Evolutionary conservation across 345 rosid genomes (phyloP).

Genomic region (Citrus inodora): DNA sequence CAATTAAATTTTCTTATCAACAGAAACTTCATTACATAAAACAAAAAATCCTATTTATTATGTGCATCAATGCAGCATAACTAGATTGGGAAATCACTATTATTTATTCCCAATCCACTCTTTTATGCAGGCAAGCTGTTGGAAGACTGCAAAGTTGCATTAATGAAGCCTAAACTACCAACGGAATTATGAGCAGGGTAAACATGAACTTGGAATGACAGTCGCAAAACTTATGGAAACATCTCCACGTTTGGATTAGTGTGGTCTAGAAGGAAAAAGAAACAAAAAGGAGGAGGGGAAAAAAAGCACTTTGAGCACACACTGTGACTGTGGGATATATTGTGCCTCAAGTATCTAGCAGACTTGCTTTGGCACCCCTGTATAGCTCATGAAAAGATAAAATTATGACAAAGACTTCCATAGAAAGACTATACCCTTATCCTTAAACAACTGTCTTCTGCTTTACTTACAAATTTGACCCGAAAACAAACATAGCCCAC

Average conservation of each 20-base stretch:
- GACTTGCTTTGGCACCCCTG: not conserved
- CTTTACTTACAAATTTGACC: not conserved
- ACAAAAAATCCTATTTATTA: not conserved
- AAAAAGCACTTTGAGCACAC: not conserved
- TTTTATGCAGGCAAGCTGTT: not conserved
- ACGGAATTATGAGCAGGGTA: not conserved
- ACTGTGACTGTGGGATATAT: not conserved
- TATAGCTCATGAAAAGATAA: too few species aligned
- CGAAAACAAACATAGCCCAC: not conserved
- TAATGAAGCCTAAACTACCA: not conserved
- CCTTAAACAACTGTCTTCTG: not conserved
- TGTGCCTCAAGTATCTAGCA: not conserved
- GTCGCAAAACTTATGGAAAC: not conserved
- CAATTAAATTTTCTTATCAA: not conserved
- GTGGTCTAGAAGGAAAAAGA: not conserved
- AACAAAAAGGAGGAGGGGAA: too few species aligned
- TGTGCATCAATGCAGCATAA: not conserved
- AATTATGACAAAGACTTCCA: too few species aligned
- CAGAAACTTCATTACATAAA: not conserved
- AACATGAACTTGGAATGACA: not conserved
- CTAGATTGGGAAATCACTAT: not conserved
- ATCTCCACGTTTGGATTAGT: not conserved
- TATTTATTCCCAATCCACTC: not conserved
- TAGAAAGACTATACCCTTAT: not conserved
- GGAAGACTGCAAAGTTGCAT: not conserved